Percentiles rank a stretch among this genome's conserved stretches.
phyloP scores from a whole-genome alignment of 768 basidiomycete genomes.

The Lactarius deliciosus region DNA sequence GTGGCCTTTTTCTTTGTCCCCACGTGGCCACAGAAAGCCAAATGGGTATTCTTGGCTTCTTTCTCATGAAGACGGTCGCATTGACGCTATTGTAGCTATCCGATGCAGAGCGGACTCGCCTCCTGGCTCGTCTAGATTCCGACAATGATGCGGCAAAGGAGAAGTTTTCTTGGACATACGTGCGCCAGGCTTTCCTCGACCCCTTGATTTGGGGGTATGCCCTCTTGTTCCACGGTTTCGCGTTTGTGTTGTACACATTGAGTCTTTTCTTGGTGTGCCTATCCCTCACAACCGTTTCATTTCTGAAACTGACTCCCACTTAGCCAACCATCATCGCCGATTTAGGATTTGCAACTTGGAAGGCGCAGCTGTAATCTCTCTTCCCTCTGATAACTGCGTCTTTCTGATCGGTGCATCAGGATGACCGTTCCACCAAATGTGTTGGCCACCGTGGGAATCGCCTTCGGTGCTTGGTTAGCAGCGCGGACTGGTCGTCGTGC shows the following conservation, averaged over 20 bases:
- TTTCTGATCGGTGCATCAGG: conserved; percentile 33
- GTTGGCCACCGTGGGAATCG: conserved; percentile 51
- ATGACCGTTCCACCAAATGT: conserved; percentile 61
- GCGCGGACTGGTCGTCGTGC: conserved; percentile 47
- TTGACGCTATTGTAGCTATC: conserved; percentile 42
- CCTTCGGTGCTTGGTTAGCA: conserved; percentile 52
- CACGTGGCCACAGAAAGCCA: conserved; percentile 57
- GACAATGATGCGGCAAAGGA: conserved; percentile 60
- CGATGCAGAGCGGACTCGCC: conserved; percentile 48
- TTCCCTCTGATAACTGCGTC: neutral
- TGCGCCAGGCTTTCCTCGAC: conserved; percentile 55
- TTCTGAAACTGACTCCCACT: neutral
- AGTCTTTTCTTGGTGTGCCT: conserved; percentile 54
- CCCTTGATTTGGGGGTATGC: conserved; percentile 62
- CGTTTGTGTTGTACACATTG: conserved; percentile 57
- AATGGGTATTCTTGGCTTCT: conserved; percentile 44
- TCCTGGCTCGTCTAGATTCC: conserved; percentile 48
- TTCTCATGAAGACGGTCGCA: neutral
- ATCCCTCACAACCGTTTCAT: neutral
- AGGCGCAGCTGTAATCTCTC: conserved; percentile 52
- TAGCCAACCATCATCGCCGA: conserved; percentile 60
- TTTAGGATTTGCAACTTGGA: conserved; percentile 58
- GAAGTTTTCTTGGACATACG: conserved; percentile 56
- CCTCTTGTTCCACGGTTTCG: conserved; percentile 59
- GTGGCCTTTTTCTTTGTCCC: conserved; percentile 55